Evolutionary conservation across 1,139 yeast genomes (phyloP).

Genomic region (Yamadazyma mexicana): DNA sequence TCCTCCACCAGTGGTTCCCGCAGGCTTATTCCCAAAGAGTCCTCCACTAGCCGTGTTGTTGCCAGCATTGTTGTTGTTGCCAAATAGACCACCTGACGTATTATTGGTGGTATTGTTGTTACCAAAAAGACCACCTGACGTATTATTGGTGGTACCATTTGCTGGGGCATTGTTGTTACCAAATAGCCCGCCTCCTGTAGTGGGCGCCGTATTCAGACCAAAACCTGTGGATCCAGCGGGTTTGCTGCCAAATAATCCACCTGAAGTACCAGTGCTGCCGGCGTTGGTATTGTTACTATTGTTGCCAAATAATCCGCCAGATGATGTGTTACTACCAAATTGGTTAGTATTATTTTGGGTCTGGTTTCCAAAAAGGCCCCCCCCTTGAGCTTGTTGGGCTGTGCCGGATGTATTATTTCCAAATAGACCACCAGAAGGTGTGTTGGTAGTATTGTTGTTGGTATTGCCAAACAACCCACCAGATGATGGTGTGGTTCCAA

Average conservation of each 20-base stretch:
- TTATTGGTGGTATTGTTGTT: constrained; percentile 1
- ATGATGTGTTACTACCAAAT: constrained; percentile 17
- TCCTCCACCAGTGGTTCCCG: constrained; percentile 15
- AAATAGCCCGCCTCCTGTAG: constrained; percentile 8
- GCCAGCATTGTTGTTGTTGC: constrained; percentile 11
- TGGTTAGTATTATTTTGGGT: constrained; percentile 9
- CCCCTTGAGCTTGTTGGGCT: constrained; percentile 9
- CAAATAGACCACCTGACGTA: constrained; percentile 19
- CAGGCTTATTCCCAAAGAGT: constrained; percentile 15
- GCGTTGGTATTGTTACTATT: constrained; percentile 8
- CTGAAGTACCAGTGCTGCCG: constrained; percentile 13
- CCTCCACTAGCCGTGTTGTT: constrained; percentile 16
- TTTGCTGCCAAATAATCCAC: constrained; percentile 28
- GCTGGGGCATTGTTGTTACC: constrained; percentile 5
- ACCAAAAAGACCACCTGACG: constrained; percentile 3
- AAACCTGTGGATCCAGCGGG: constrained; percentile 2
- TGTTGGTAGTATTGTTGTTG: constrained; percentile 5
- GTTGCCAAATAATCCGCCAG: constrained; percentile 21
- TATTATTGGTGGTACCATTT: constrained; percentile 6
- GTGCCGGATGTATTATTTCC: constrained; percentile 15
- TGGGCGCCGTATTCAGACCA: constrained; percentile 2
- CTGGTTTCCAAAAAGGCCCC: constrained; percentile 26
- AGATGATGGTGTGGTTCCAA: constrained; percentile 4
- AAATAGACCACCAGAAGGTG: constrained; percentile 22
- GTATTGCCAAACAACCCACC: constrained; percentile 21